Evolutionary conservation across 2,329 filamentous ascomycete species (phyloP).

Genomic region (Penicillium sp.): DNA sequence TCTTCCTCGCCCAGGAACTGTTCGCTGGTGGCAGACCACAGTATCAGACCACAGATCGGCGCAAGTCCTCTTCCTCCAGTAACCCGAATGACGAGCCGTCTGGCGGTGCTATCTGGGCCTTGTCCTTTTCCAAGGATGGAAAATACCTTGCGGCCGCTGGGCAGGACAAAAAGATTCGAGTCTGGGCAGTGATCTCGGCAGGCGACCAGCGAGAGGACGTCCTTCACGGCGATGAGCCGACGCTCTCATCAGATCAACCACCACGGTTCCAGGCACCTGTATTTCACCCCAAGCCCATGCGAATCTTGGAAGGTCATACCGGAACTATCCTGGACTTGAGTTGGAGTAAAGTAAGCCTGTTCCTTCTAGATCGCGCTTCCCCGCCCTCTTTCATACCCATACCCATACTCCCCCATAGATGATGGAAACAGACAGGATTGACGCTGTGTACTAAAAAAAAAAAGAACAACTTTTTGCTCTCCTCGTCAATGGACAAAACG

Average conservation of each 20-base stretch:
- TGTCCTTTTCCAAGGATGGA: constrained; percentile 88
- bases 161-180: constrained; percentile 74
- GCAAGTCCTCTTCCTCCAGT: constrained; percentile 21
- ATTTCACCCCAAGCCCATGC: constrained; percentile 70
- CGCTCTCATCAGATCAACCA: constrained; percentile 40
- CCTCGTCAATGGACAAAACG: constrained; percentile 96
- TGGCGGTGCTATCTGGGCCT: constrained; percentile 76
- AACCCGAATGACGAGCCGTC: constrained; percentile 24
- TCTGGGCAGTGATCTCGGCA: constrained; percentile 84
- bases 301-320: constrained; percentile 76
- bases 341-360: constrained; percentile 72
- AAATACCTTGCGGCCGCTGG: constrained; percentile 88
- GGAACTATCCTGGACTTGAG: constrained; percentile 84
- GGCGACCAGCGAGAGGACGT: constrained; percentile 69
- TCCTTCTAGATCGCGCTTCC: too few species aligned
- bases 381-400: too few species aligned
- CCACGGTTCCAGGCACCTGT: constrained; percentile 81
- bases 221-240: constrained; percentile 62
- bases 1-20: constrained; percentile 86
- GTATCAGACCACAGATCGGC: constrained; percentile 25
- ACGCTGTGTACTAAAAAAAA: constrained; percentile 54
- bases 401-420: too few species aligned
- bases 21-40: constrained; percentile 56
- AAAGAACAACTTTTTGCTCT: constrained; percentile 86
- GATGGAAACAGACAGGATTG: background rate